Evolutionary conservation across 805 yeast species (phyloP), one percentile per base, ranked within the genome.

Genomic region (Hermanozyma aechmeae): DNA sequence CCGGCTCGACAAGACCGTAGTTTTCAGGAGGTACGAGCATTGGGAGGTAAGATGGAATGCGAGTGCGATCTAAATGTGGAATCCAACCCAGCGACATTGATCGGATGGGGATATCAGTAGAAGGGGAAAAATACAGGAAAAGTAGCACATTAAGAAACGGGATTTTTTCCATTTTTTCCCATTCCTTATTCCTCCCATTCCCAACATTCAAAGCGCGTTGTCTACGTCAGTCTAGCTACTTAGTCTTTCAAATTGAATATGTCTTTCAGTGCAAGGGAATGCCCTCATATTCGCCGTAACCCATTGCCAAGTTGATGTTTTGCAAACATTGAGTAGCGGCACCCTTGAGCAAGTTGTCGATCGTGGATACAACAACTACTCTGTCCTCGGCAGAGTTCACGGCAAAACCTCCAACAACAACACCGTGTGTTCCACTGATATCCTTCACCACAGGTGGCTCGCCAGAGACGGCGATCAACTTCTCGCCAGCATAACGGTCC

Each of bases 241-340:
- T n/a, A n/a, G n/a, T n/a, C n/a, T n/a, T n/a, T n/a, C n/a, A n/a
- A n/a, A n/a, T n/a, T n/a, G n/a, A n/a, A n/a, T n/a, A n/a, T n/a
- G n/a, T n/a, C n/a, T n/a, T n/a, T n/a, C n/a, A n/a, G n/a, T n/a
- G n/a, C n/a, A n/a, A n/a, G 27, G 98, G 96, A 49, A 92, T 92
- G 46, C 97, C 97, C 31, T 78, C 96, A 50, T 81, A 89, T 61
- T 92, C 98, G 27, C 82, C 89, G 56, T 84, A 92, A 15, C 87
- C 87, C 63, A 81, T 61, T 5, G 84, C 81, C 56, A 92, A 67
- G 58, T 92, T 92, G 56, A 93, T 82, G 65, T 92, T 92, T 60
- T 92, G 99, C 55, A 92, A 58, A 62, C 97, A 89, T 62, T 92
- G 99, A 12, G 99, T 92, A 26, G 96, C 94, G 25, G 99, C 99